Evolutionary conservation across 805 yeast species (phyloP).

Genomic region (Grigorovia humatica): DNA sequence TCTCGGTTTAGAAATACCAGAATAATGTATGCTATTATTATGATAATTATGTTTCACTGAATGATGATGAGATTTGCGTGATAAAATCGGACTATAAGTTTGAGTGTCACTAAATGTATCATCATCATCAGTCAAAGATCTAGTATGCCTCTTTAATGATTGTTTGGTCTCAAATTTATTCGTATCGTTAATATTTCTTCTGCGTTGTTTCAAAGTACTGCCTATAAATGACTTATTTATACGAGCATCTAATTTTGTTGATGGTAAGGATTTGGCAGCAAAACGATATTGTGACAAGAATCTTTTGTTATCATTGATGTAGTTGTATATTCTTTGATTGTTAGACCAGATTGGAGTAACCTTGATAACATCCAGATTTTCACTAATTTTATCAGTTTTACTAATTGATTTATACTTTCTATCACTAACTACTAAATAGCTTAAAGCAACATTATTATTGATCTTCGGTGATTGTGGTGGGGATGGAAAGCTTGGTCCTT

Average conservation of each 20-base stretch:
- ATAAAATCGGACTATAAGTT: conserved; percentile 2
- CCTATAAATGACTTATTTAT: not conserved
- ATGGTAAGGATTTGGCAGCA: not conserved
- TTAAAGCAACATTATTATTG: not conserved
- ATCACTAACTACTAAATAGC: not conserved
- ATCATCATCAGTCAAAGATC: not conserved
- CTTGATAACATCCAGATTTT: not conserved
- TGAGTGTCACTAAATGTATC: conserved; percentile 2
- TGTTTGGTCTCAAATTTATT: not conserved
- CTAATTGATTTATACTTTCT: not conserved
- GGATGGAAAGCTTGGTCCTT: conserved; percentile 22
- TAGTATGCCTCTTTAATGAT: not conserved
- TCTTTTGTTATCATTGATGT: not conserved
- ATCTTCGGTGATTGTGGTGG: conserved; percentile 26
- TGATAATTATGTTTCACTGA: not conserved
- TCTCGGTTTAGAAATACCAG: conserved; percentile 3
- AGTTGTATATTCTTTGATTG: not conserved
- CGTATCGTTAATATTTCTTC: not conserved
- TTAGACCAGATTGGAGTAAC: not conserved
- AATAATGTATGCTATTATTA: not conserved
- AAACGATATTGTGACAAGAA: not conserved
- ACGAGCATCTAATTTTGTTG: not conserved
- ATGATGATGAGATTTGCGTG: conserved; percentile 1
- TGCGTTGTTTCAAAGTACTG: not conserved
- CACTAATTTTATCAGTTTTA: not conserved